phyloP scores from a whole-genome alignment of 2,329 filamentous ascomycete species.

The Xylariaceae sp. region DNA sequence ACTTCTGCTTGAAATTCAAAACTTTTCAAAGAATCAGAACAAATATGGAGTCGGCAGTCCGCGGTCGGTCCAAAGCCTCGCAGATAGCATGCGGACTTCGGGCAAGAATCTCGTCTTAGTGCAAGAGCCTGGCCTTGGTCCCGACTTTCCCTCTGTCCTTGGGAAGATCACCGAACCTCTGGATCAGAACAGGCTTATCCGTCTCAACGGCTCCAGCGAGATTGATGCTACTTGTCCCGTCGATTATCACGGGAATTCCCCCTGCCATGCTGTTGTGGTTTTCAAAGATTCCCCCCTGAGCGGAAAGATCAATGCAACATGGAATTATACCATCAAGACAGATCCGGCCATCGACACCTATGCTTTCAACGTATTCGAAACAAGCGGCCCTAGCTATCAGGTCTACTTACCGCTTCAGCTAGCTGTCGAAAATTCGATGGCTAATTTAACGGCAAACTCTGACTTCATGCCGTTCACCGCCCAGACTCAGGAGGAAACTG shows the following conservation, averaged over 20 bases:
- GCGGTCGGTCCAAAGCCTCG: conserved; percentile 23
- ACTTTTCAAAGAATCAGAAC: conserved; percentile 25
- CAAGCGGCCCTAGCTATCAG: conserved; percentile 65
- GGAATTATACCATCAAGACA: conserved; percentile 75
- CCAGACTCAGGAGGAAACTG: conserved; percentile 50
- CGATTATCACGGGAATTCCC: conserved; percentile 60
- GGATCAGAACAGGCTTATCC: conserved; percentile 18
- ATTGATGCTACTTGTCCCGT: conserved; percentile 28
- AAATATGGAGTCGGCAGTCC: conserved; percentile 26
- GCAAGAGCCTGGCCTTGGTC: conserved; percentile 23
- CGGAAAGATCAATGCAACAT: conserved; percentile 47
- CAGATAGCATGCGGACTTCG: conserved; percentile 22
- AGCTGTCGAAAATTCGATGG: conserved; percentile 37
- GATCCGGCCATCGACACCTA: conserved; percentile 60
- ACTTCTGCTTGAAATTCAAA: conserved; percentile 33
- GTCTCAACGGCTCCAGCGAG: conserved; percentile 17
- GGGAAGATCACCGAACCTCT: conserved; percentile 28
- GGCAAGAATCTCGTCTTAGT: conserved; percentile 32
- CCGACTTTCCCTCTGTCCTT: conserved; percentile 29
- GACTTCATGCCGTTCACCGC: conserved; percentile 30
- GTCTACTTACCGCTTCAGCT: conserved; percentile 71
- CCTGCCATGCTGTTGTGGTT: conserved; percentile 72
- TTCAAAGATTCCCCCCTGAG: conserved; percentile 72
- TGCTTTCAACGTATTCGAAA: conserved; percentile 57
- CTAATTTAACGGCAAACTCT: conserved; percentile 24